Percentiles rank a stretch among this genome's conserved stretches.
Conservation (phyloP, 805 yeast species). For the Pichia manshurica region DNA sequence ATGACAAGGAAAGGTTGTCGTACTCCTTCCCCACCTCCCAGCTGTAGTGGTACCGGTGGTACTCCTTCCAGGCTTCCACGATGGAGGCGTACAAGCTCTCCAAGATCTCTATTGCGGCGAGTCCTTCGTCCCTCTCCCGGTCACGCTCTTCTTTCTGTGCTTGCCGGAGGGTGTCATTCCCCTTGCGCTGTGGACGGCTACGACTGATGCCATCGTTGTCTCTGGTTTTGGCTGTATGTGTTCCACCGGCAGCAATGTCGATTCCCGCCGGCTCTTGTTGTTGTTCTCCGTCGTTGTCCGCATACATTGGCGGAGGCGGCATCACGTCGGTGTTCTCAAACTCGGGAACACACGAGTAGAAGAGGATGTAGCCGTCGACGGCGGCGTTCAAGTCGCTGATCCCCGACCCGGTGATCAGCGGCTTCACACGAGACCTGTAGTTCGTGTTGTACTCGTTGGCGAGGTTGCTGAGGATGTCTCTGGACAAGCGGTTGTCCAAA, state of each 20-base stretch:
- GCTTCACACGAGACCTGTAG: conserved; percentile 43
- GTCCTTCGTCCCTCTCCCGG: background rate
- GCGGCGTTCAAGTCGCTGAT: conserved; percentile 72
- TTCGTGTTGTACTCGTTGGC: conserved; percentile 15
- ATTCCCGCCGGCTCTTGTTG: too few relatives aligned
- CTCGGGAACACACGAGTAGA: conserved; percentile 63
- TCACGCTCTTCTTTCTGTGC: conserved; percentile 6
- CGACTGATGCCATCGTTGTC: background rate
- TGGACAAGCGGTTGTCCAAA: conserved; percentile 53
- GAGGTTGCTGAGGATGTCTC: conserved; percentile 52
- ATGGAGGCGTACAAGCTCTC: conserved; percentile 50
- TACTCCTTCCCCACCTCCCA: conserved; percentile 65
- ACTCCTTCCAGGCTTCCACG: conserved; percentile 72
- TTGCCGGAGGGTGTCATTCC: background rate
- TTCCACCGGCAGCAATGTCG: too few relatives aligned
- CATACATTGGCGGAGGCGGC: conserved; percentile 16
- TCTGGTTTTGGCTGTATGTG: too few relatives aligned
- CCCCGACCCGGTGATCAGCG: conserved; percentile 70
- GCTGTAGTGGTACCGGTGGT: conserved; percentile 43
- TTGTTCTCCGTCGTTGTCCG: background rate
- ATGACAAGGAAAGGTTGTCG: conserved; percentile 57
- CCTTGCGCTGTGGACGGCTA: too few relatives aligned
- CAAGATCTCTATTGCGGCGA: conserved; percentile 30
- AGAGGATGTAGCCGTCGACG: conserved; percentile 67
- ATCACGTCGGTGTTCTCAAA: conserved; percentile 30